phyloP scores from a whole-genome alignment of 352 stramenopile species.

The Phytophthora pinifolia region DNA sequence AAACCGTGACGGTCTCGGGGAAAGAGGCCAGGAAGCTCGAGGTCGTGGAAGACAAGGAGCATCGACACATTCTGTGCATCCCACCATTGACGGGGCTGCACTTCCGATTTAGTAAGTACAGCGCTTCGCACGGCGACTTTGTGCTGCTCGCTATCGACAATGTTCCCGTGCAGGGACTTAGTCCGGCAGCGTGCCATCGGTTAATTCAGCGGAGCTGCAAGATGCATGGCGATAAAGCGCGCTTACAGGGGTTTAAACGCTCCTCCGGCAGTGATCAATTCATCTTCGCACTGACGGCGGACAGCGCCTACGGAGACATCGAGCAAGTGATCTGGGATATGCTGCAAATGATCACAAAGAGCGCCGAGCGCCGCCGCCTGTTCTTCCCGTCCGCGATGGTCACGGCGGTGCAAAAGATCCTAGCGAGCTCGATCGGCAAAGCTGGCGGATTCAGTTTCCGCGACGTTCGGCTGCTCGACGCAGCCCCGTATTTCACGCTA shows the following conservation, averaged over 20 bases:
- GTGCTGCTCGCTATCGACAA: conserved; percentile 63
- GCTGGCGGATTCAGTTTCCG: conserved; percentile 54
- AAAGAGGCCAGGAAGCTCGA: conserved; percentile 40
- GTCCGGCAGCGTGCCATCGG: conserved; percentile 31
- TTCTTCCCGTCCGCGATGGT: conserved; percentile 67
- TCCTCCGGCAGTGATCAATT: conserved; percentile 40
- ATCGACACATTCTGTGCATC: conserved; percentile 46
- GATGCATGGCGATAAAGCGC: conserved; percentile 19
- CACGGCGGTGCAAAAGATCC: conserved; percentile 63
- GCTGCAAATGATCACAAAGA: conserved; percentile 67
- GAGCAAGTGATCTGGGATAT: conserved; percentile 77
- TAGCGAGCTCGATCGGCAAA: conserved; percentile 68
- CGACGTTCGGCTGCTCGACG: conserved; percentile 55
- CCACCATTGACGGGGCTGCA: conserved; percentile 40
- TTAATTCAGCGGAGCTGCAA: conserved; percentile 35
- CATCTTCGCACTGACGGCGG: conserved; percentile 56
- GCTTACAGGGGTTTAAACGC: conserved; percentile 32
- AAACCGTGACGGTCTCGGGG: conserved; percentile 43
- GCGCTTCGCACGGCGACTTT: conserved; percentile 65
- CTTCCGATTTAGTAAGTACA: conserved; percentile 62
- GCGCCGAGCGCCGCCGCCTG: conserved; percentile 67
- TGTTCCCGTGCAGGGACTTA: conserved; percentile 42
- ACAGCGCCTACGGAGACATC: conserved; percentile 77
- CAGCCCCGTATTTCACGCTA: conserved; percentile 37
- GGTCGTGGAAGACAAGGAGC: conserved; percentile 46